Percentiles rank a stretch among this genome's conserved stretches.
These are phyloP conservation scores for Termitomyces sp. DNA, from an alignment of 768 basidiomycete genomes.

Conservation along the genomic window DNA sequence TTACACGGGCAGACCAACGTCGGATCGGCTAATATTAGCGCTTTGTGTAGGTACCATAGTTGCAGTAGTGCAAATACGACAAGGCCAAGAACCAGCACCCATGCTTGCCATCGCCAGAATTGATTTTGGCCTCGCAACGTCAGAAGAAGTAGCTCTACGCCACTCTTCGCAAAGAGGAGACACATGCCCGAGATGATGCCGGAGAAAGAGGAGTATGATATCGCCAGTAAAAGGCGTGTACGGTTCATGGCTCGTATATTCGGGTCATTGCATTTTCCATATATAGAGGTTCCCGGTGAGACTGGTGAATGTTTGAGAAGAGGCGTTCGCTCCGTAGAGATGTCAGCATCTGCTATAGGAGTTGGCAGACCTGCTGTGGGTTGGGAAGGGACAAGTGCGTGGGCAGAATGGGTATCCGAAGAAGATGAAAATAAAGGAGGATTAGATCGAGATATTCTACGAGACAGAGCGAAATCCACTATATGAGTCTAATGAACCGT, in stretches of 20 bases:
- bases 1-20: constrained; percentile 82
- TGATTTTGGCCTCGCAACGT: constrained; percentile 76
- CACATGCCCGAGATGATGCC: constrained; percentile 93
- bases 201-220: constrained; percentile 84
- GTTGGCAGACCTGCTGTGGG: constrained; percentile 31
- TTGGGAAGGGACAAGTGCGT: constrained; percentile 31
- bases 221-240: constrained; percentile 63
- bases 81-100: constrained; percentile 74
- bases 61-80: constrained; percentile 76
- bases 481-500: constrained; percentile 59
- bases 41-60: constrained; percentile 81
- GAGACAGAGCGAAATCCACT: constrained; percentile 59
- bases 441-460: constrained; percentile 26
- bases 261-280: constrained; percentile 19
- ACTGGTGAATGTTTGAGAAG: constrained; percentile 41
- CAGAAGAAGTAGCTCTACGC: constrained; percentile 81
- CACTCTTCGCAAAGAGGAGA: constrained; percentile 90
- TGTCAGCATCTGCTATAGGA: constrained; percentile 26
- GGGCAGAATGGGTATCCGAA: constrained; percentile 30
- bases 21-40: constrained; percentile 76
- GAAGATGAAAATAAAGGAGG: constrained; percentile 21
- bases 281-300: constrained; percentile 25
- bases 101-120: constrained; percentile 81
- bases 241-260: constrained; percentile 31
- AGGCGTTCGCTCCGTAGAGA: constrained; percentile 54